Percentiles rank a stretch among this genome's conserved stretches.
Conservation (phyloP, 2,329 filamentous ascomycete species). For the Thelonectria olida region DNA sequence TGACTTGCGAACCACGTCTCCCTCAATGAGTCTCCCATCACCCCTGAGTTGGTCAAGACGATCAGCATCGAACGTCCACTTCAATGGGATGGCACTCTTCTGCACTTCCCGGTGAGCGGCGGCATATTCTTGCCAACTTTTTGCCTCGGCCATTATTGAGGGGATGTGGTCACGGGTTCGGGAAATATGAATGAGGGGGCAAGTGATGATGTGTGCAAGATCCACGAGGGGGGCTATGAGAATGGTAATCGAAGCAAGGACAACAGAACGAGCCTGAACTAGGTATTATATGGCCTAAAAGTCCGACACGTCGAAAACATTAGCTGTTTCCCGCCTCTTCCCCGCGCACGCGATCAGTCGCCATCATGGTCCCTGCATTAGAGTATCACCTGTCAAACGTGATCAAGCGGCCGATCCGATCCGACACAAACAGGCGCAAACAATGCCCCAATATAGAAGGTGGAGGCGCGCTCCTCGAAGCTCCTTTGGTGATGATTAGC, state of each 20-base stretch:
- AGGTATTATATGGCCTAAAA: slow-evolving; percentile 11
- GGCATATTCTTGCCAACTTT: slow-evolving; percentile 30
- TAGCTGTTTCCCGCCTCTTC: neutral
- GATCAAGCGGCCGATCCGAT: neutral
- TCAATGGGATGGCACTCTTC: slow-evolving; percentile 17
- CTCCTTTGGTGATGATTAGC: neutral
- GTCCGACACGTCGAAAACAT: neutral
- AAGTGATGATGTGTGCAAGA: neutral
- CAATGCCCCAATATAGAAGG: slow-evolving; percentile 13
- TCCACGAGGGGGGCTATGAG: neutral
- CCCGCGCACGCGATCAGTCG: neutral
- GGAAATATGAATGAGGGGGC: neutral
- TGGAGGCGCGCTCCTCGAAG: slow-evolving; percentile 2
- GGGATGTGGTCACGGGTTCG: neutral
- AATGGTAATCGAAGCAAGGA: neutral
- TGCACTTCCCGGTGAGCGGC: slow-evolving; percentile 32
- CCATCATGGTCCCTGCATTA: neutral
- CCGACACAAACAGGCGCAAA: slow-evolving; percentile 11
- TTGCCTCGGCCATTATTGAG: slow-evolving; percentile 27
- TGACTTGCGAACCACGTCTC: slow-evolving; percentile 21
- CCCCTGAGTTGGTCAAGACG: slow-evolving; percentile 13
- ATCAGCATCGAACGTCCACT: slow-evolving; percentile 23
- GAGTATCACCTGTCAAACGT: neutral
- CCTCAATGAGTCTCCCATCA: slow-evolving; percentile 25
- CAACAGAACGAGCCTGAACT: neutral